Conservation (phyloP, 768 basidiomycete genomes). For the Termitomyces sp. region DNA sequence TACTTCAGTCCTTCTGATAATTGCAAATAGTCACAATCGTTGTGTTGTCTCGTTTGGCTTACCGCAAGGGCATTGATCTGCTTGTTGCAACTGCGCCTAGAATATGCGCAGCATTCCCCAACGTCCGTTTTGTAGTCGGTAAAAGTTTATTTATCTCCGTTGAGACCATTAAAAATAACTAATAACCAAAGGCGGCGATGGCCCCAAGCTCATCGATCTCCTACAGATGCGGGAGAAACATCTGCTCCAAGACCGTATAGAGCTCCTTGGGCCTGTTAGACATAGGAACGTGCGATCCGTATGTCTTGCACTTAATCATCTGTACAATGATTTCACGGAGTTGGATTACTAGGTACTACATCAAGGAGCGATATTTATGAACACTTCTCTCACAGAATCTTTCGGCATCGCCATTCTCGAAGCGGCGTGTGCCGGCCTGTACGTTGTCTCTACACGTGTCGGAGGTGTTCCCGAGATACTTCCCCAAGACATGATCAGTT, state of each 20-base stretch:
- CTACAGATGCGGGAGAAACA: constrained; percentile 95
- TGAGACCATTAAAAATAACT: not conserved
- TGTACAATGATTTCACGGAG: not conserved
- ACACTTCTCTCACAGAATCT: constrained; percentile 92
- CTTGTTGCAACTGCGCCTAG: constrained; percentile 89
- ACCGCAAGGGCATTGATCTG: constrained; percentile 95
- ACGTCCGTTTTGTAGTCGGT: constrained; percentile 90
- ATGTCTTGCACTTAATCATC: constrained; percentile 20
- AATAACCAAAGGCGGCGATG: constrained; percentile 73
- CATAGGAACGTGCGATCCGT: constrained; percentile 84
- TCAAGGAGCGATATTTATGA: constrained; percentile 89
- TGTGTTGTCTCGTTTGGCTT: constrained; percentile 84
- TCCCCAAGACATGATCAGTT: constrained; percentile 92
- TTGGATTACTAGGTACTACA: constrained; percentile 60
- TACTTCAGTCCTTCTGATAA: not conserved
- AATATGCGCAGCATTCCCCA: constrained; percentile 81
- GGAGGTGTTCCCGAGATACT: constrained; percentile 96
- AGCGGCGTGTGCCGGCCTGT: constrained; percentile 91
- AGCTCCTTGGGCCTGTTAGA: constrained; percentile 77
- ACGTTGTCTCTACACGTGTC: constrained; percentile 90
- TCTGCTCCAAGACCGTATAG: constrained; percentile 87
- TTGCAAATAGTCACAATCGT: constrained; percentile 73
- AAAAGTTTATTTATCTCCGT: constrained; percentile 10
- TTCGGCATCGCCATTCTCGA: constrained; percentile 98
- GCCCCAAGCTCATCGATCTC: constrained; percentile 91